Evolutionary conservation across 768 basidiomycete species (phyloP).

Genomic region (Lactarius sanguifluus): DNA sequence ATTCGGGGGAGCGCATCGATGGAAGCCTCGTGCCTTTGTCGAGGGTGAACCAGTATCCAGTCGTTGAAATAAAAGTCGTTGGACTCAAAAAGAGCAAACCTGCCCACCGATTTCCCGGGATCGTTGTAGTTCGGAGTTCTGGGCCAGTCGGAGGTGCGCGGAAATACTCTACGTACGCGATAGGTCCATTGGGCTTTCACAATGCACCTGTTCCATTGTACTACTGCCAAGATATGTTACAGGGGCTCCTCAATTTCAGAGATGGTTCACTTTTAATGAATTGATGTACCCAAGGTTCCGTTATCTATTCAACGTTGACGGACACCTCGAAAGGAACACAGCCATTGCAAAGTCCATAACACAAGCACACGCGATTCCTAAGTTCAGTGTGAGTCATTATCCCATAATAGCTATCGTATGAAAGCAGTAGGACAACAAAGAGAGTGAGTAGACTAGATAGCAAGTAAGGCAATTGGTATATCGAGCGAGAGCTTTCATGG

Average conservation of each 20-base stretch:
- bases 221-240: too few relatives aligned
- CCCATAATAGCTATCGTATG: neutral
- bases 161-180: too few relatives aligned
- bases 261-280: neutral
- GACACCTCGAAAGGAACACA: too few relatives aligned
- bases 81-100: neutral
- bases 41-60: too few relatives aligned
- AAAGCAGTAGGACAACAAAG: neutral
- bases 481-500: neutral
- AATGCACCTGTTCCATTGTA: neutral
- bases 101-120: neutral
- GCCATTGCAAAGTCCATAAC: too few relatives aligned
- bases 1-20: neutral
- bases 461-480: neutral
- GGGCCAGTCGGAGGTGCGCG: neutral
- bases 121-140: neutral
- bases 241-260: neutral
- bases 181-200: too few relatives aligned
- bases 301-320: neutral
- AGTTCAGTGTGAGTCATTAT: neutral
- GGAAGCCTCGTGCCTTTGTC: neutral
- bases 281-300: neutral
- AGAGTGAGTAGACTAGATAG: neutral
- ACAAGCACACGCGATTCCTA: neutral
- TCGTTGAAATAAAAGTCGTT: neutral